Evolutionary conservation across 352 stramenopile genomes (phyloP), one percentile per base, ranked within the genome.

Genomic region (Globisporangium canariense): DNA sequence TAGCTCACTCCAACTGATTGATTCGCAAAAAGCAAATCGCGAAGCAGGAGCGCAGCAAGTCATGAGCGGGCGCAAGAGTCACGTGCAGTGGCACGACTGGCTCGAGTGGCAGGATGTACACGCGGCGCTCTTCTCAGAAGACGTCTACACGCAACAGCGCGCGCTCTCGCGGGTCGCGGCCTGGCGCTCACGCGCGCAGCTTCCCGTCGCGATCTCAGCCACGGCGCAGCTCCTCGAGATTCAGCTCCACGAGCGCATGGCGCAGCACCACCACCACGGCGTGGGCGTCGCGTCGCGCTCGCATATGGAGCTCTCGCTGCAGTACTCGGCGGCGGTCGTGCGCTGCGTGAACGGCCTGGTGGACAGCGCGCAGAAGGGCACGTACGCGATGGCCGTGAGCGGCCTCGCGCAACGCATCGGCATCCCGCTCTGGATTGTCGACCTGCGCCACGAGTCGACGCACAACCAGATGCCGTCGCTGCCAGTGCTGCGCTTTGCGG

Each of bases 401-500:
- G 64, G 69, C 14, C 66, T 94, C 51, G 96, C 91, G 56, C 77
- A 91, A 45, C 80, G 92, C 40, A 91, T 98, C 20, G 94, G 94
- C 58, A 91, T 98, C 49, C 94, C 94, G 32, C 70, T 90, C 10
- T 98, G 94, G 94, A 82, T 98, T 62, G 94, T 98, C 30, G 92
- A 98, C 58, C 65, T 98, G 66, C 86, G 94, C 30, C 94, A 98
- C 67, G 92, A 98, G 62, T 92, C 91, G 25, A 96, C 91, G 18
- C 94, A 98, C 68, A 97, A 97, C 74, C 84, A 96, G 55, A 69
- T 98, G 49, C 94, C 94, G n/a, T 90, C 89, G 43, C 70, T 98
- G 7, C 76, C 86, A 5, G 81, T 97, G 40, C 80, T 98, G 18
- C 83, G 90, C 32, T 87, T 98, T 28, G 90, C 89, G 18, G 79